Base-by-base conservation (phyloP, 352 stramenopile species). In the Phytophthora uliginosa region DNA sequence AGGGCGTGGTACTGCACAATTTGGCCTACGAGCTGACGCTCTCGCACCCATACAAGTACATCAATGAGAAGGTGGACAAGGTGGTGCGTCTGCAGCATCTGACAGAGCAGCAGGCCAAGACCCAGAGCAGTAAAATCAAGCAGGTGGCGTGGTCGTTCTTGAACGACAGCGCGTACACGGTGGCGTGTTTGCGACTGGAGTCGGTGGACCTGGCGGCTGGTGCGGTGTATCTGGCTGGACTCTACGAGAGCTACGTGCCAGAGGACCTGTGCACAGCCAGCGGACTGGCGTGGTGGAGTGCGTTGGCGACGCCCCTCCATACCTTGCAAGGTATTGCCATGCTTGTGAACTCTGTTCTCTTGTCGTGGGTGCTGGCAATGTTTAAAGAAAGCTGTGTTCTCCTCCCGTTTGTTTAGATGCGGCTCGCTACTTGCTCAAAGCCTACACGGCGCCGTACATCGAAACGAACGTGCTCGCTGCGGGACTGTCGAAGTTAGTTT, bases 111-210 rank as follows among this genome's bases (percentile, higher is more conserved):
- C 67, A 78, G 28, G 73, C 77, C 9, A 94, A 91, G 69, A 70
- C 78, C 36, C 76, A 91, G 61, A 90, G 81, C 63, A 85, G 79
- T 28, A 94, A 96, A 71, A 88, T 97, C 54, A 93, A 95, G 56
- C 88, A 95, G 75, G 88, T 93, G 31, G 85, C 90, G 0, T 97
- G 91, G 91, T 96, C 85, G 53, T 96, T 97, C 62, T 69, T 97
- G 38, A 97, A 97, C 68, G 91, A 97, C 70, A 94, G 87, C 63
- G 88, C 90, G 34, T 95, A 95, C 74, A 97, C 91, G 20, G 71
- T 86, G 55, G 84, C 93, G 63, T 97, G 91, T 74, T 81, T 97
- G 61, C 85, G 88, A 24, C 76, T 91, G 1, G 84, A 94, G 36
- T 81, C 91, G 18, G 59, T 79, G 33, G 81, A 95, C 33, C 68